Evolutionary conservation across 2,329 filamentous ascomycete genomes (phyloP), one percentile per base, ranked within the genome.

Genomic region (Calonectria fujianensis): DNA sequence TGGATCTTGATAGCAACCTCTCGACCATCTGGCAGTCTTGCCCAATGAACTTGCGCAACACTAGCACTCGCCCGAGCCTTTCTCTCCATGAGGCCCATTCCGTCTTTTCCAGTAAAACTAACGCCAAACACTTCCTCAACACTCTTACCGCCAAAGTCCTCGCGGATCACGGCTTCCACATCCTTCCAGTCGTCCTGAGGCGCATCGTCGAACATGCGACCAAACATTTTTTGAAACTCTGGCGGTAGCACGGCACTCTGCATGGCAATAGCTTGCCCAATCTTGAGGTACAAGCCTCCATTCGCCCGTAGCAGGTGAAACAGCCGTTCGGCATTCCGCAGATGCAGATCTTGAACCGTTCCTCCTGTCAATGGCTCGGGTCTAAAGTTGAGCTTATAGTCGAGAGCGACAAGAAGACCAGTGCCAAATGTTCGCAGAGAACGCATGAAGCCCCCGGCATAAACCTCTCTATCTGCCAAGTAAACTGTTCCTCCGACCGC

Each of bases 231-330:
- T 87, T 98, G 96, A 80, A 98, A 98, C 85, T 98, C 96, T 0
- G 96, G 95, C 32, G 97, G 97, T 75, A 99, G 87, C 32, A 98
- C 93, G 0, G 96, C 96, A 79, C 94, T 96, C 88, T 99, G 97
- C 97, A 98, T 98, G 18, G 96, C 97, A 79, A 99, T 96, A 6
- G 97, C 97, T 88, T 99, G 97, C 0, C 97, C 97, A 73, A 99
- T 98, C 89, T 99, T 99, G 82, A 98, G 89, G 83, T 98, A 99
- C 24, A 99, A 86, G 0, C 97, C 97, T 74, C 97, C 96, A 89
- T 99, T 99, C 70, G 91, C 88, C 32, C 95, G 91, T 78, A 98
- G 89, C 76, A 99, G 87, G 37, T 96, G 90, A 75, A 95, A 98
- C 48, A 98, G 87, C 32, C 95, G 90, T 86, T 96, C 92, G 0